A percentile compares a stretch with the other conserved stretches of the same genome.
These are phyloP conservation scores for Circinella minor DNA, from an alignment of 371 early-diverging fungal species.

Conservation along the genomic window DNA sequence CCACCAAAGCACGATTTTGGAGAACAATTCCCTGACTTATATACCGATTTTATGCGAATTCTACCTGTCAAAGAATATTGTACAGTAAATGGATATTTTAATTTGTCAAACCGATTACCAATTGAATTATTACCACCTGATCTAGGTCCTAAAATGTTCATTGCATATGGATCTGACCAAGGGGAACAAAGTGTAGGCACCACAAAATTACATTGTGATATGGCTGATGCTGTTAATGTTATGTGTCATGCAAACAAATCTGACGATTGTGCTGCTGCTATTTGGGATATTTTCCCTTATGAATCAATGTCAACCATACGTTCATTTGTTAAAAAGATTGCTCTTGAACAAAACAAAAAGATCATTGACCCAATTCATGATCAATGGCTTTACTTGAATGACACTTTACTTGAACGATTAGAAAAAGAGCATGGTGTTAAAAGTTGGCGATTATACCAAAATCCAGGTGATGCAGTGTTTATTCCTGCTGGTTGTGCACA, in stretches of 20 bases:
- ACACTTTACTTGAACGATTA: slow-evolving; percentile 40
- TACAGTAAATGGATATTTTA: slow-evolving; percentile 55
- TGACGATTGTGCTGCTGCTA: slow-evolving; percentile 44
- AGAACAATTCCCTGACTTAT: slow-evolving; percentile 52
- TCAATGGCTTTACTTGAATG: slow-evolving; percentile 63
- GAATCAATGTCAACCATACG: slow-evolving; percentile 47
- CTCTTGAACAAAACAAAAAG: slow-evolving; percentile 8
- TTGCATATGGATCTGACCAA: slow-evolving; percentile 61
- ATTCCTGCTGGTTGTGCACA: slow-evolving; percentile 81
- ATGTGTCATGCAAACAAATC: slow-evolving; percentile 55
- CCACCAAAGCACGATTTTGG: slow-evolving; percentile 62
- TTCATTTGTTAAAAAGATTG: slow-evolving; percentile 41
- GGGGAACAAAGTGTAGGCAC: slow-evolving; percentile 54
- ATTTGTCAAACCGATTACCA: slow-evolving; percentile 67
- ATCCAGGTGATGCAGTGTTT: slow-evolving; percentile 73
- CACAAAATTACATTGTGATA: slow-evolving; percentile 73
- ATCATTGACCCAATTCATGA: slow-evolving; percentile 67
- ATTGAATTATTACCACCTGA: slow-evolving; percentile 61
- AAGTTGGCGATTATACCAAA: slow-evolving; percentile 63
- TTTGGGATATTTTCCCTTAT: slow-evolving; percentile 74
- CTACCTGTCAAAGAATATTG: slow-evolving; percentile 70
- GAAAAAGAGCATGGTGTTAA: slow-evolving; percentile 38
- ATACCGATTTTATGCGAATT: slow-evolving; percentile 54
- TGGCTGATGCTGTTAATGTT: slow-evolving; percentile 79
- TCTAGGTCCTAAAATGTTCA: slow-evolving; percentile 79